A percentile compares a stretch with the other conserved stretches of the same genome.
Conservation (phyloP, 257 asterid genomes). For the Salvia hispanica region DNA sequence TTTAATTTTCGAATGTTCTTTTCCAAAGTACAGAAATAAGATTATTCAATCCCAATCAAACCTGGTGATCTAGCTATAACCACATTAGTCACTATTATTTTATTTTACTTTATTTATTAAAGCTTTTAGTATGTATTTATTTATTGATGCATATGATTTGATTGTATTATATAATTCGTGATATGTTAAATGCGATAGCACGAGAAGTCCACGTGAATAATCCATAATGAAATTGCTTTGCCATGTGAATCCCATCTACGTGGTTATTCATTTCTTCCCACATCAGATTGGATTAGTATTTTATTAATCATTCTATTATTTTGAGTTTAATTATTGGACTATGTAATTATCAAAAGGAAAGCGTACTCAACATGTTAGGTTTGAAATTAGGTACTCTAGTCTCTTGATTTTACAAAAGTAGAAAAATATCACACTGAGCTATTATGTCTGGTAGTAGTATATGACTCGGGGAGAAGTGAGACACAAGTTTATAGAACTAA, state of each 20-base stretch:
- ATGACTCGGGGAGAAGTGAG: too few relatives aligned
- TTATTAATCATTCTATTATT: too few relatives aligned
- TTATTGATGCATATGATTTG: constrained; percentile 2
- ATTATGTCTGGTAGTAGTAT: too few relatives aligned
- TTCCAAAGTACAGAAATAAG: not conserved
- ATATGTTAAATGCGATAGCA: constrained; percentile 24
- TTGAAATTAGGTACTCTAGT: too few relatives aligned
- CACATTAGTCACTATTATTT: not conserved
- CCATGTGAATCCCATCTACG: constrained; percentile 28
- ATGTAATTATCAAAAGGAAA: too few relatives aligned
- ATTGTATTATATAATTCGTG: not conserved
- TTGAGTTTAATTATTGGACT: not conserved
- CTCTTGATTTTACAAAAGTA: too few relatives aligned
- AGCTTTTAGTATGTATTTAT: not conserved
- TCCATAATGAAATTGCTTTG: too few relatives aligned
- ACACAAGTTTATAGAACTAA: too few relatives aligned
- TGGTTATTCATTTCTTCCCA: not conserved
- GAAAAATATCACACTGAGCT: too few relatives aligned
- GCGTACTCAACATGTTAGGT: too few relatives aligned
- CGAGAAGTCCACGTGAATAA: constrained; percentile 59
- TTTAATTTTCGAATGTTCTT: not conserved
- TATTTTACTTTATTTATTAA: too few relatives aligned
- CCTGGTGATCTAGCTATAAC: not conserved
- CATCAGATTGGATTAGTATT: not conserved
- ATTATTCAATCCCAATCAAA: not conserved